Evolutionary conservation across 345 rosid species (phyloP).

Genomic region (Aurinia saxatilis): DNA sequence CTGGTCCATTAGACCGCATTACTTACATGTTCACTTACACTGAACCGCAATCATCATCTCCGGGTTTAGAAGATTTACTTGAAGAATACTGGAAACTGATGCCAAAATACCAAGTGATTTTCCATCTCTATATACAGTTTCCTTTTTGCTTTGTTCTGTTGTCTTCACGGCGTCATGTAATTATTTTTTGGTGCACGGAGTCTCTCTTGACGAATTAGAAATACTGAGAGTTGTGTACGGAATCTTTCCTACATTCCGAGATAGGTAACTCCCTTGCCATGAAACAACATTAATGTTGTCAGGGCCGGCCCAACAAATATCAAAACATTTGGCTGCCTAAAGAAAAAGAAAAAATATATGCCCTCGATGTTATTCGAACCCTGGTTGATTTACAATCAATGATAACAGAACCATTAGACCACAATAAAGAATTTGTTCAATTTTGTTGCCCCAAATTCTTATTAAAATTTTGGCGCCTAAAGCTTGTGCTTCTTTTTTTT

Average conservation of each 20-base stretch:
- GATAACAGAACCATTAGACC: too few species aligned
- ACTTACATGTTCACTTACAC: slow-evolving; percentile 93
- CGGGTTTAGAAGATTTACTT: slow-evolving; percentile 70
- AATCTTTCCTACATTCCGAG: slow-evolving; percentile 79
- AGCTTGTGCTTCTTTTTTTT: too few species aligned
- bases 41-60: slow-evolving; percentile 68
- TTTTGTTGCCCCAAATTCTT: too few species aligned
- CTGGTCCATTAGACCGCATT: slow-evolving; percentile 82
- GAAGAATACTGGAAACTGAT: slow-evolving; percentile 88
- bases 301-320: too few species aligned
- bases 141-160: background rate
- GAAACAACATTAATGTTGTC: background rate
- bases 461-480: too few species aligned
- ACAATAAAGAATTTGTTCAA: too few species aligned
- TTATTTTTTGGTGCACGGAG: slow-evolving; percentile 41
- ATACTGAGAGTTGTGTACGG: slow-evolving; percentile 83
- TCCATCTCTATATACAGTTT: background rate
- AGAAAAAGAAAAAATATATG: too few species aligned
- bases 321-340: too few species aligned
- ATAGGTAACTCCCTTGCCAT: slow-evolving; percentile 47
- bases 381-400: too few species aligned
- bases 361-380: too few species aligned
- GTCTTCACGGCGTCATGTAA: background rate
- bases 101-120: slow-evolving; percentile 81
- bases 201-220: slow-evolving; percentile 62